Base-by-base conservation (phyloP, 164 flowering plant species). In the Sedum album region DNA sequence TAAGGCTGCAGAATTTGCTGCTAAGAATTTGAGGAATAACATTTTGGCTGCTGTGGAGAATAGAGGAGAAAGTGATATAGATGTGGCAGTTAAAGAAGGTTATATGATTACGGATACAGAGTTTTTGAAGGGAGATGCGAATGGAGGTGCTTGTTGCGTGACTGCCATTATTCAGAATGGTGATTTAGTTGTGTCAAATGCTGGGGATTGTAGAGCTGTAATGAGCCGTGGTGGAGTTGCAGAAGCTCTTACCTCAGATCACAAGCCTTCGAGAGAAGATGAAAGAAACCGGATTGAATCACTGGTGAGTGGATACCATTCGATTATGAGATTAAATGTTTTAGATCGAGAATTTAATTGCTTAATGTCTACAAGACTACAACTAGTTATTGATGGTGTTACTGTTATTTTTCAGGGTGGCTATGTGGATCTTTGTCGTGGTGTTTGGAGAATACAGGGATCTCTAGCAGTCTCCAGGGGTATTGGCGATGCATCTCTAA, bases 171-270 rank as follows among this genome's bases (percentile, higher is more conserved):
- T 92, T 33, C 79, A 73, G 17, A 69, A 88, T 20, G 87, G 86
- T 10, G 65, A 79, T 35, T 78, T 92, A 17, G 75, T 86, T 11
- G 90, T 89, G 36, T 88, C 97, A 13, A 88, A 89, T 78, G 89
- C 85, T 23, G 97, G 97, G 26, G 97, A 92, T 60, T 92, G 97
- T 64, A 92, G 94, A 20, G 97, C 93, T 65, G 96, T 89, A 21
- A 76, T 92, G 80, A 79, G 91, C 80, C 76, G 82, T 68, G 76
- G 80, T 31, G 96, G 97, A 39, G 69, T 79, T 66, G 97, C 96
- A 0, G 85, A 88, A 71, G 85, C 92, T n/a, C 86, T 92, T 28
- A 89, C 97, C 1, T 77, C 80, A 33, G 96, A 92, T 76, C 96
- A 92, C 69, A 74, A 81, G 28, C 91, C 94, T 67, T 89, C 91